Percentiles rank a stretch among this genome's conserved stretches.
Conservation (phyloP, 495 filamentous ascomycete genomes). For the Xylaria flabelliformis region DNA sequence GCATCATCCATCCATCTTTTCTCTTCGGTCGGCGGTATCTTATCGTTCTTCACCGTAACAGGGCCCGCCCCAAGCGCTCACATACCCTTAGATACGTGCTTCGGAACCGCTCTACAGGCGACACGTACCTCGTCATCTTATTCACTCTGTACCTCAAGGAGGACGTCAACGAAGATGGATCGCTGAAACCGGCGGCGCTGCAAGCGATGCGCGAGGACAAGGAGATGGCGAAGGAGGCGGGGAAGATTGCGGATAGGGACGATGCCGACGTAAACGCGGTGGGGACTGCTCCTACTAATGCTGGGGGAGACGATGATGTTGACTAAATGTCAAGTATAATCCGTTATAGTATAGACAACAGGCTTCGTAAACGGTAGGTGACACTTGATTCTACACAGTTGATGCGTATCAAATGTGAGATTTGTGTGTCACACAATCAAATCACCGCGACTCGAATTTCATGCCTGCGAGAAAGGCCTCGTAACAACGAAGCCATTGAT, state of each 20-base stretch:
- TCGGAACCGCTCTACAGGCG: constrained; percentile 71
- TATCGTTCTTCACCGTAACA: constrained; percentile 16
- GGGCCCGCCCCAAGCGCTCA: constrained; percentile 55
- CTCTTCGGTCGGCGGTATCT: constrained; percentile 15
- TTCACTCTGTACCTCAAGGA: constrained; percentile 75
- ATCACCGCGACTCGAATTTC: no score
- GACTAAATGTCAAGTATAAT: neutral
- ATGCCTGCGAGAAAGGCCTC: neutral
- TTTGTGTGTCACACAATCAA: neutral
- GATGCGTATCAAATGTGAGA: neutral
- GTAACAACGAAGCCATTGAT: neutral
- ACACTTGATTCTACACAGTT: neutral
- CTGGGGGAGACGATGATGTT: constrained; percentile 1
- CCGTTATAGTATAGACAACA: neutral
- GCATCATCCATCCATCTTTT: constrained; percentile 23
- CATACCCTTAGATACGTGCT: constrained; percentile 86
- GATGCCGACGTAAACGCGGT: neutral
- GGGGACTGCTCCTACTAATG: neutral
- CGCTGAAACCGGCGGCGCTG: constrained; percentile 52
- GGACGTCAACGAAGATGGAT: constrained; percentile 64
- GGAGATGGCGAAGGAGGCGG: constrained; percentile 4
- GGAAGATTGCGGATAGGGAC: neutral
- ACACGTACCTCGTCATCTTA: constrained; percentile 77
- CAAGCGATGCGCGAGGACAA: constrained; percentile 18
- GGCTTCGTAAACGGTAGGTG: neutral